phyloP scores from a whole-genome alignment of 2,329 filamentous ascomycete genomes.

The Fusarium bulbicola region DNA sequence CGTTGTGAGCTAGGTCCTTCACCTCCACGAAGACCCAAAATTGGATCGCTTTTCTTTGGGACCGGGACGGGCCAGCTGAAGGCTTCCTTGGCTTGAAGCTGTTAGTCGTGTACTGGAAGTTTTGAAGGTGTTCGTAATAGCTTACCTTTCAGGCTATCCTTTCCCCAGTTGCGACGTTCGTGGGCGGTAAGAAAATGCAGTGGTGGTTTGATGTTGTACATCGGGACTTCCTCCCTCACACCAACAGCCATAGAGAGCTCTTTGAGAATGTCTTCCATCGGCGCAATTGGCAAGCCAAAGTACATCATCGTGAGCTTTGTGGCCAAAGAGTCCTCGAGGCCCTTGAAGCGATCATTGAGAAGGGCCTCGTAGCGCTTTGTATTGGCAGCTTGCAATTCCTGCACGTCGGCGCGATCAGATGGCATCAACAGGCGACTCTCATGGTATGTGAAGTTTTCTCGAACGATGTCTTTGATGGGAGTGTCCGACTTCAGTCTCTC shows the following conservation, averaged over 20 bases:
- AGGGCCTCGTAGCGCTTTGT: constrained; percentile 43
- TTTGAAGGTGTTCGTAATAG: background rate
- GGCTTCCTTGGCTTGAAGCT: constrained; percentile 11
- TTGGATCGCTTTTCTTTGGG: background rate
- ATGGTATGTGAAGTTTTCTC: constrained; percentile 46
- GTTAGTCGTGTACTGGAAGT: background rate
- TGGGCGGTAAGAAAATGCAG: constrained; percentile 48
- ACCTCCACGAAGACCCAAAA: constrained; percentile 30
- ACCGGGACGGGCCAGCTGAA: constrained; percentile 1
- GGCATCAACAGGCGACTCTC: constrained; percentile 47
- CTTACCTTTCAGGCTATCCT: constrained; percentile 37
- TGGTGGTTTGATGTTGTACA: constrained; percentile 38
- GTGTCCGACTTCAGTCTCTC: constrained; percentile 35
- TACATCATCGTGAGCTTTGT: constrained; percentile 58
- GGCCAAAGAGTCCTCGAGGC: constrained; percentile 41
- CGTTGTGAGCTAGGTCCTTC: background rate
- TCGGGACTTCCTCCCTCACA: constrained; percentile 8
- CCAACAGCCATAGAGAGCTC: constrained; percentile 35
- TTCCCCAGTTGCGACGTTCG: constrained; percentile 44
- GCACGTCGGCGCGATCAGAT: constrained; percentile 41
- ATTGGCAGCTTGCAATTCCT: constrained; percentile 45
- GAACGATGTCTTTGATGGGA: constrained; percentile 46
- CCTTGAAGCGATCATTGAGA: constrained; percentile 45
- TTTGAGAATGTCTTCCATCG: constrained; percentile 41
- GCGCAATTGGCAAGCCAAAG: constrained; percentile 57